Conservation (phyloP, 1,139 yeast genomes). For the Zygosaccharomyces sapae region DNA sequence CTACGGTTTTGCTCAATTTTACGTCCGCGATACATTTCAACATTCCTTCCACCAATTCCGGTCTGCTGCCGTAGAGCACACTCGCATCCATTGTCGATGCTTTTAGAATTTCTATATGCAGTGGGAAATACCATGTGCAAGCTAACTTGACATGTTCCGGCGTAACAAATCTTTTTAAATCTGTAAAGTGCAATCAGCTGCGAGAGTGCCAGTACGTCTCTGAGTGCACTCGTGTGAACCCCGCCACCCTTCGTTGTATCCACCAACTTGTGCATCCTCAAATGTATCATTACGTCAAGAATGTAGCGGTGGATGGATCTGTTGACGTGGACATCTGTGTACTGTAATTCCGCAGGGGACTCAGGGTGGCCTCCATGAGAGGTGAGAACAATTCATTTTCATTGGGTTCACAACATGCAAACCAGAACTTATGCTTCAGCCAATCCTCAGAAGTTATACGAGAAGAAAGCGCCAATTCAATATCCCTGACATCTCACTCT, state of each 20-base stretch:
- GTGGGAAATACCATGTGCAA: slow-evolving; percentile 32
- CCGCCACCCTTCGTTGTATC: slow-evolving; percentile 35
- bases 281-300: slow-evolving; percentile 34
- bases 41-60: slow-evolving; percentile 29
- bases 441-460: slow-evolving; percentile 16
- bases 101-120: slow-evolving; percentile 29
- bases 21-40: slow-evolving; percentile 23
- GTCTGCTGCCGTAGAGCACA: slow-evolving; percentile 32
- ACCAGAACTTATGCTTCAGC: slow-evolving; percentile 33
- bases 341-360: not conserved
- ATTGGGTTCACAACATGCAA: slow-evolving; percentile 23
- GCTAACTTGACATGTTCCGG: slow-evolving; percentile 33
- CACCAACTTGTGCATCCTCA: slow-evolving; percentile 33
- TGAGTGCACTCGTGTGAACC: slow-evolving; percentile 25
- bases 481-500: slow-evolving; percentile 1
- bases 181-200: slow-evolving; percentile 22
- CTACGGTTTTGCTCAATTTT: slow-evolving; percentile 18
- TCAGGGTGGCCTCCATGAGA: not conserved
- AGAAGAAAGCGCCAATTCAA: slow-evolving; percentile 5
- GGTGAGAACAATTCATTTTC: slow-evolving; percentile 6
- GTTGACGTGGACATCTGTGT: slow-evolving; percentile 20
- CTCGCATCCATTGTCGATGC: slow-evolving; percentile 29
- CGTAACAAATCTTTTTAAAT: slow-evolving; percentile 23
- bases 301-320: slow-evolving; percentile 31
- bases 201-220: slow-evolving; percentile 26